Evolutionary conservation across 148 eudicot species (phyloP).

Genomic region (Heliamphora exappendiculata): DNA sequence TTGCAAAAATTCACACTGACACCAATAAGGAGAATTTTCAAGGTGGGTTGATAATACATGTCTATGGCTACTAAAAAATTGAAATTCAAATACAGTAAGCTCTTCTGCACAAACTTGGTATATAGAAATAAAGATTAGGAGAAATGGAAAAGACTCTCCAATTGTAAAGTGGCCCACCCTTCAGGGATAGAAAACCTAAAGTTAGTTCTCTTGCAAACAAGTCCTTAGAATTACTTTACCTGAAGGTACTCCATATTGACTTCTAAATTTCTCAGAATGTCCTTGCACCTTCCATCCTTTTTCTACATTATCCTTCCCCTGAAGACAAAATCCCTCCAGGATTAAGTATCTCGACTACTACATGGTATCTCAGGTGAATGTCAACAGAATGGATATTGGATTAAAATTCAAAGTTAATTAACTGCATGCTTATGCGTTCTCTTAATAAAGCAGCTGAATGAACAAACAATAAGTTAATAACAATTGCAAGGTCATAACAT

Average conservation of each 20-base stretch:
- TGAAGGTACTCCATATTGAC: conserved; percentile 43
- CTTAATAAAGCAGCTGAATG: not conserved
- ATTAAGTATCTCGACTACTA: not conserved
- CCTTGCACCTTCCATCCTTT: conserved; percentile 44
- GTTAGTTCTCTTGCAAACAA: not conserved
- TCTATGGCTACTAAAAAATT: not conserved
- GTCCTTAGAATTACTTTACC: conserved; percentile 30
- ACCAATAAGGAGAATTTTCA: not conserved
- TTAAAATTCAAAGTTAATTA: not conserved
- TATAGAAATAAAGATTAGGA: not conserved
- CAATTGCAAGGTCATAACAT: not conserved
- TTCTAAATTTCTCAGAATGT: conserved; percentile 49
- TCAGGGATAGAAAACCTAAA: not conserved
- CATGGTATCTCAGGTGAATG: not conserved
- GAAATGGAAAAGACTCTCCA: not conserved
- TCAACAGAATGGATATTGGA: not conserved
- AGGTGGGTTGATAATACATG: not conserved
- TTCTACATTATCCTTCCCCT: conserved; percentile 29
- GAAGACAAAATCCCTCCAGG: conserved; percentile 3
- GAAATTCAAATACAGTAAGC: not conserved
- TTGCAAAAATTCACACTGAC: not conserved
- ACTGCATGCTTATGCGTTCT: not conserved
- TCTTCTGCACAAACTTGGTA: not conserved
- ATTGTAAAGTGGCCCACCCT: not conserved
- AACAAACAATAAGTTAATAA: not conserved